Conservation (phyloP, 108 stramenopile species). For the Cylindrotheca closterium region DNA sequence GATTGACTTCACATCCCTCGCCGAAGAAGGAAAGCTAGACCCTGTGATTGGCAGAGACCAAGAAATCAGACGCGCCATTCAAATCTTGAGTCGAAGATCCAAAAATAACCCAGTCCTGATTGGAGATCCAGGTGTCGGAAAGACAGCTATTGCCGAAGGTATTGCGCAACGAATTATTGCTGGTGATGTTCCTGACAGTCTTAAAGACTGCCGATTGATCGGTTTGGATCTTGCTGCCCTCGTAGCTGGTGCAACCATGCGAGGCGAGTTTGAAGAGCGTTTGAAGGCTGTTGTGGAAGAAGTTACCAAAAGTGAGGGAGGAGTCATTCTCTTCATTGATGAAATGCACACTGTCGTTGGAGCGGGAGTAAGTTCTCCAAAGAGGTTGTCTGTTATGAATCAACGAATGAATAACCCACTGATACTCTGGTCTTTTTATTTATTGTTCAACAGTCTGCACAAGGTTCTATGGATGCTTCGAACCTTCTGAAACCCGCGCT, state of each 20-base stretch:
- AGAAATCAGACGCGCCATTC: slow-evolving; percentile 95
- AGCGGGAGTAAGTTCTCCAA: slow-evolving; percentile 67
- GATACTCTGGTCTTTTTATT: slow-evolving; percentile 1
- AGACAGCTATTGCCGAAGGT: slow-evolving; percentile 97
- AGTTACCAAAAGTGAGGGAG: slow-evolving; percentile 90
- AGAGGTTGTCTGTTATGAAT: not conserved
- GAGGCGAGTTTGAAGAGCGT: slow-evolving; percentile 99
- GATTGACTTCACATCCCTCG: slow-evolving; percentile 91
- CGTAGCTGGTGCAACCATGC: slow-evolving; percentile 97
- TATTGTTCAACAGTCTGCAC: slow-evolving; percentile 36
- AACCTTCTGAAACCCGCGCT: slow-evolving; percentile 98
- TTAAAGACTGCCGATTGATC: slow-evolving; percentile 83
- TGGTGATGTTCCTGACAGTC: slow-evolving; percentile 86
- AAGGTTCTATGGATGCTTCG: slow-evolving; percentile 96
- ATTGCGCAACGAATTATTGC: slow-evolving; percentile 87
- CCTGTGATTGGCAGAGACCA: slow-evolving; percentile 99
- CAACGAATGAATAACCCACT: not conserved
- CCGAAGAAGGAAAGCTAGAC: slow-evolving; percentile 82
- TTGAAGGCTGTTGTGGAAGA: slow-evolving; percentile 99
- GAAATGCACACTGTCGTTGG: slow-evolving; percentile 99
- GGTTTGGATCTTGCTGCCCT: slow-evolving; percentile 97
- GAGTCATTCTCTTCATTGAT: slow-evolving; percentile 98
- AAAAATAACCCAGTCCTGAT: slow-evolving; percentile 99
- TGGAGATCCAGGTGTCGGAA: slow-evolving; percentile 96
- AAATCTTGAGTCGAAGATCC: slow-evolving; percentile 93